Percentiles rank a stretch among this genome's conserved stretches.
These are phyloP conservation scores for Piedraia hortae DNA, from an alignment of 2,329 filamentous ascomycete species.

Conservation along the genomic window DNA sequence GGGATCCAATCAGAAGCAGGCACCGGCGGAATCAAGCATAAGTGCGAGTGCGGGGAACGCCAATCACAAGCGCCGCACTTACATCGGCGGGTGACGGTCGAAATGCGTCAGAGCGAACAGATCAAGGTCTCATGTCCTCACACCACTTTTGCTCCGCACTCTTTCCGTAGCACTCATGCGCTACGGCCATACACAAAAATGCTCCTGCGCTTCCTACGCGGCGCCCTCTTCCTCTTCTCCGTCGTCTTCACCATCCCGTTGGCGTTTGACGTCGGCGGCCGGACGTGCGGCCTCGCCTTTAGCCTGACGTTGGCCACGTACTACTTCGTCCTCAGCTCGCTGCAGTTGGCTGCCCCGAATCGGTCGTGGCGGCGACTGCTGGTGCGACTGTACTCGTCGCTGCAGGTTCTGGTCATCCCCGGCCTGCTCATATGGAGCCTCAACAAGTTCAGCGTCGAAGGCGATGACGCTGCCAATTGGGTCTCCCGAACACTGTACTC, in stretches of 20 bases:
- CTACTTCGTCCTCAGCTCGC: conserved; percentile 64
- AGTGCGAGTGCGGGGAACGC: too few relatives aligned
- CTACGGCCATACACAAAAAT: conserved; percentile 8
- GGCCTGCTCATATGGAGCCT: conserved; percentile 78
- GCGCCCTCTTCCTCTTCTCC: conserved; percentile 47
- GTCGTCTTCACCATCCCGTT: conserved; percentile 90
- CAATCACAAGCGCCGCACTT: too few relatives aligned
- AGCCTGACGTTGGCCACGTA: conserved; percentile 69
- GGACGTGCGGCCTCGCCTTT: conserved; percentile 80
- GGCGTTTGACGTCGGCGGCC: conserved; percentile 90
- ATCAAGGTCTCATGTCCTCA: too few relatives aligned
- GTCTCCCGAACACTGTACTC: conserved; percentile 32
- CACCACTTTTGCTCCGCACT: too few relatives aligned
- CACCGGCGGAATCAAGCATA: too few relatives aligned
- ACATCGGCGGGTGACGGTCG: too few relatives aligned
- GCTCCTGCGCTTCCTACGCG: conserved; percentile 22
- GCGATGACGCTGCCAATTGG: conserved; percentile 43
- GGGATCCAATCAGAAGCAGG: too few relatives aligned
- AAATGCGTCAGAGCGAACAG: too few relatives aligned
- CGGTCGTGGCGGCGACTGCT: conserved; percentile 46
- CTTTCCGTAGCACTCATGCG: conserved; percentile 1
- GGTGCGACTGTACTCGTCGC: conserved; percentile 38
- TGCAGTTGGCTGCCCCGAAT: conserved; percentile 59
- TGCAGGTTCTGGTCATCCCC: conserved; percentile 72
- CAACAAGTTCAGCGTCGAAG: conserved; percentile 81